These are phyloP conservation scores for Fistulinella cinereoalba DNA, from an alignment of 1,284 basidiomycete genomes.

Conservation along the genomic window DNA sequence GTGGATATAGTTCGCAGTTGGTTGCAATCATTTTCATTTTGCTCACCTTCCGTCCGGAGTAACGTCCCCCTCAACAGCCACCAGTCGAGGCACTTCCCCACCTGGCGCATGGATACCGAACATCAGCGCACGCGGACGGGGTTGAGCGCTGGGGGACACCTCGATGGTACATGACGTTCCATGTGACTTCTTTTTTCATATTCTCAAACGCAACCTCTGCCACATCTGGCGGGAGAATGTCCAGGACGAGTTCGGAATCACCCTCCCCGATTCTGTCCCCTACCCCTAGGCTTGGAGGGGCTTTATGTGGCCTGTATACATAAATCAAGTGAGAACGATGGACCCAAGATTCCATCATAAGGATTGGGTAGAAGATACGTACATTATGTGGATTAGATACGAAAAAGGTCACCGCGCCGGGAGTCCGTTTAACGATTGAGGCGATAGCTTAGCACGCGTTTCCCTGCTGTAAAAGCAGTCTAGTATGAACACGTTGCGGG, in stretches of 20 bases:
- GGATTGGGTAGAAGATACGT: conserved; percentile 1
- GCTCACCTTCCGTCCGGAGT: conserved; percentile 58
- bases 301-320: conserved; percentile 21
- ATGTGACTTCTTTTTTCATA: conserved; percentile 59
- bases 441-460: conserved; percentile 6
- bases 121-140: conserved; percentile 3
- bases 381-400: conserved; percentile 14
- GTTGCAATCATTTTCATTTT: conserved; percentile 3
- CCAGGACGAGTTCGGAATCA: conserved; percentile 54
- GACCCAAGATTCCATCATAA: conserved; percentile 2
- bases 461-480: conserved; percentile 4
- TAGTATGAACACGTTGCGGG: conserved; percentile 10
- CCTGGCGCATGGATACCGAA: conserved; percentile 39
- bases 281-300: conserved; percentile 31
- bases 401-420: conserved; percentile 1
- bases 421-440: conserved; percentile 4
- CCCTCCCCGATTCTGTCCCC: conserved; percentile 57
- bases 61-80: conserved; percentile 68
- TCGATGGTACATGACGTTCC: conserved; percentile 70
- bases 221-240: conserved; percentile 54
- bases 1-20: conserved; percentile 4
- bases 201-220: conserved; percentile 54
- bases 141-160: conserved; percentile 38
- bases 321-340: conserved; percentile 1
- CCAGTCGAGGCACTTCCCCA: conserved; percentile 71